phyloP scores from a whole-genome alignment of 2,329 filamentous ascomycete genomes.

The Pyrenophora seminiperda region DNA sequence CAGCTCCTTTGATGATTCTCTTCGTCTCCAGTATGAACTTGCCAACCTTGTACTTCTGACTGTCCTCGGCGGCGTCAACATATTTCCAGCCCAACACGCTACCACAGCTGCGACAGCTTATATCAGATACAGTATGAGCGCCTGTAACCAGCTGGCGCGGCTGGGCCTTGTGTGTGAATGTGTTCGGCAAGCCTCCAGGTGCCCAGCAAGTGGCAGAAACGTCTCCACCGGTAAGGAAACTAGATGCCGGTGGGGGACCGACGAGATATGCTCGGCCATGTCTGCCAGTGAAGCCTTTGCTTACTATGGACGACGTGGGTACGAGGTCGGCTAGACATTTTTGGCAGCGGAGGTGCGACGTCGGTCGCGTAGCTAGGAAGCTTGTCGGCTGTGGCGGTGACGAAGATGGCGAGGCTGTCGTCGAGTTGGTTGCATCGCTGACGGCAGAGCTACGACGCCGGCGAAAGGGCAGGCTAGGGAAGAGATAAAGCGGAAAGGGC shows the following conservation, averaged over 20 bases:
- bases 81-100: slow-evolving; percentile 69
- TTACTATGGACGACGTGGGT: slow-evolving; percentile 64
- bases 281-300: slow-evolving; percentile 68
- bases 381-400: slow-evolving; percentile 32
- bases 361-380: slow-evolving; percentile 42
- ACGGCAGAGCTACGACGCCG: slow-evolving; percentile 51
- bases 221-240: slow-evolving; percentile 18
- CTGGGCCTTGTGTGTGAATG: slow-evolving; percentile 60
- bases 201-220: slow-evolving; percentile 17
- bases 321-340: slow-evolving; percentile 65
- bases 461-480: slow-evolving; percentile 45
- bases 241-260: slow-evolving; percentile 49
- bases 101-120: slow-evolving; percentile 62
- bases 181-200: slow-evolving; percentile 60
- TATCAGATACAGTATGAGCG: slow-evolving; percentile 65
- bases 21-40: slow-evolving; percentile 69
- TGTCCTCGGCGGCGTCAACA: slow-evolving; percentile 64
- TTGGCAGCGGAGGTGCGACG: slow-evolving; percentile 63
- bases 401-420: slow-evolving; percentile 24
- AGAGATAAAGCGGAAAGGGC: slow-evolving; percentile 51
- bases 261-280: slow-evolving; percentile 69
- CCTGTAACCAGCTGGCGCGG: slow-evolving; percentile 66
- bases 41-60: slow-evolving; percentile 68
- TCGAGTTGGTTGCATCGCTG: slow-evolving; percentile 33
- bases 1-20: slow-evolving; percentile 55